Base-by-base conservation (phyloP, 164 flowering plant species). In the Stephania yunnanensis region DNA sequence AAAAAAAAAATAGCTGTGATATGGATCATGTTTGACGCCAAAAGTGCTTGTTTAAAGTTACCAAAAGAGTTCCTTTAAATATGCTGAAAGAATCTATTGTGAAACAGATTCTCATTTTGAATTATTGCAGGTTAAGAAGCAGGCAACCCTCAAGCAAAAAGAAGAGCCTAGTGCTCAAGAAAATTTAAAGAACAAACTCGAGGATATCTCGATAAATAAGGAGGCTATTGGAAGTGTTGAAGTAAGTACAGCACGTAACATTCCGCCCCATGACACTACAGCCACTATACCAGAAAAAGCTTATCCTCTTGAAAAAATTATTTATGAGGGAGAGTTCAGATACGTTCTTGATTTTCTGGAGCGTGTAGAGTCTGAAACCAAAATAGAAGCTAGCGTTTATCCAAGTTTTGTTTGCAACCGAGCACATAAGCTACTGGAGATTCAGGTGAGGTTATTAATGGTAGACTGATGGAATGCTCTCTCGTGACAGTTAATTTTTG, bases 251-350 rank as follows among this genome's bases (percentile, higher is more conserved):
- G 73, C 78, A 50, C 90, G 86, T 45, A 87, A 91, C 78, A 79
- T 89, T 68, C 98, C 98, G 50, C 92, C 93, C 1, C 80, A 89
- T 72, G 84, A 95, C 77, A 6, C 81, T 52, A 82, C 83, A 69
- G 99, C 99, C 45, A 82, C 88, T 22, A 74, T 82, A 42, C 92
- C 92, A 1, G 83, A 88, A 70, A 81, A 79, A 69, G 99, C 95
- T 70, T 96, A 91, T 86, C 97, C 89, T 4, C 69, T 96, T 50
- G 89, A 90, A 53, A 86, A 84, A 84, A 93, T 93, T 69, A 93
- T 95, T 80, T 75, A 80, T 10, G 76, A 81, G 25, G 92, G 87
- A 72, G 98, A 96, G 68, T 88, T 90, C 92, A 78, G 76, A 77
- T 79, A 80, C 81, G 90, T 96, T 70, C 69, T 65, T 31, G 95